Base-by-base conservation (phyloP, 495 filamentous ascomycete species). In the Hypomontagnella submonticulosa region DNA sequence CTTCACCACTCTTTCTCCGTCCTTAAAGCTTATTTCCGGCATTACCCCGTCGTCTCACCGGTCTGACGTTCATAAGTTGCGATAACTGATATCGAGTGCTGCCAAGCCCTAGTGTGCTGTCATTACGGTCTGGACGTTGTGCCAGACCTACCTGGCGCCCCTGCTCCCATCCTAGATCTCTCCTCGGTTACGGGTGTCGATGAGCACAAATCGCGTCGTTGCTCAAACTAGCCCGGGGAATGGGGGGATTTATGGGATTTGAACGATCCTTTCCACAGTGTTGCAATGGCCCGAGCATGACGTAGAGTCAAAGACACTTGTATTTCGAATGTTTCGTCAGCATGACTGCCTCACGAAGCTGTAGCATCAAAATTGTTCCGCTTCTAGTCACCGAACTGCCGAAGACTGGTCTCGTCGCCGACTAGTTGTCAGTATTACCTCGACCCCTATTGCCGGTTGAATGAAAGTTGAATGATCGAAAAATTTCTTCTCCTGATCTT, bases 381-480 rank as follows among this genome's bases (percentile, higher is more conserved):
- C 32, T 40, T 32, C 49, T 68, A 42, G 42, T 69, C 66, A 50
- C 66, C 66, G 66, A 69, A 69, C 66, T 69, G 46, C 66, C 66
- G 66, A 69, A 48, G 23, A 62, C 59, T 69, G 66, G 59, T 69
- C 54, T 56, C 59, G 19, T 69, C 66, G 66, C 66, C 66, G 66
- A 69, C 55, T 61, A 56, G 1, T 23, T 52, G 4, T 63, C 60
- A 63, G 60, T 69, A 69, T 56, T 69, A 55, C 23, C 46, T 59
- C 48, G 40, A 41, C 38, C n/a, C 51, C 59, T 63, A 69, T 59
- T 50, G 57, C 56, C 50, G 49, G 30, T 60, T 10, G 19, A 20
- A 57, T 68, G 4, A 8, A n/a, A 38, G 36, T 63, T 38, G 12
- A 55, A 6, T n/a, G 16, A 32, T 11, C 10, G 47, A 47, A 42